phyloP scores from a whole-genome alignment of 2,329 filamentous ascomycete species.

The Exophiala alcalophila region DNA sequence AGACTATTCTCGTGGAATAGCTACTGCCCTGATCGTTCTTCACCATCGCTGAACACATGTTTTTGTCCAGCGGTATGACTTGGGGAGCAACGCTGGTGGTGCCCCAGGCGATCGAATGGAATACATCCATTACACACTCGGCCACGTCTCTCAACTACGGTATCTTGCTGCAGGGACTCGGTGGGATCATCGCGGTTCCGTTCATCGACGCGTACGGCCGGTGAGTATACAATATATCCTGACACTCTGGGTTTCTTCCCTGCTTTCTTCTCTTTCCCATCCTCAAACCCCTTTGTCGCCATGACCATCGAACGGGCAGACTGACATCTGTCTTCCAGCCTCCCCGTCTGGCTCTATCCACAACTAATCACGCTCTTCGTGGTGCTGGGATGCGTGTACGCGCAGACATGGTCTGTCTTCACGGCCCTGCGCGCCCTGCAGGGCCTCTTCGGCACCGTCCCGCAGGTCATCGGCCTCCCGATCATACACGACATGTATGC shows the following conservation, averaged over 20 bases:
- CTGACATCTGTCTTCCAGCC: conserved; percentile 32
- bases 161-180: conserved; percentile 40
- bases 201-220: conserved; percentile 42
- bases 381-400: conserved; percentile 41
- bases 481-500: conserved; percentile 42
- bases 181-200: conserved; percentile 40
- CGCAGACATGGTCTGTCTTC: conserved; percentile 40
- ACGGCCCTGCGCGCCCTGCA: conserved; percentile 40
- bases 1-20: too few relatives aligned
- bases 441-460: conserved; percentile 40
- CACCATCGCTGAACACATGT: background rate
- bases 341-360: conserved; percentile 45
- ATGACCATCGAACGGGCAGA: too few relatives aligned
- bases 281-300: too few relatives aligned
- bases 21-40: too few relatives aligned
- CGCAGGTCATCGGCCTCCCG: conserved; percentile 41
- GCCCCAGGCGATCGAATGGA: conserved; percentile 39
- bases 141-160: conserved; percentile 42
- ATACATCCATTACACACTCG: conserved; percentile 34
- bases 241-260: too few relatives aligned
- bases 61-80: conserved; percentile 34
- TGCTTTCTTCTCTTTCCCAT: too few relatives aligned
- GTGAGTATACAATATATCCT: too few relatives aligned
- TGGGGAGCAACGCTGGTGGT: conserved; percentile 43
- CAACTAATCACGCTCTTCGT: conserved; percentile 40